Percentiles rank a stretch among this genome's conserved stretches.
Conservation (phyloP, 75 land plant species). For the Selaginella tamariscina region DNA sequence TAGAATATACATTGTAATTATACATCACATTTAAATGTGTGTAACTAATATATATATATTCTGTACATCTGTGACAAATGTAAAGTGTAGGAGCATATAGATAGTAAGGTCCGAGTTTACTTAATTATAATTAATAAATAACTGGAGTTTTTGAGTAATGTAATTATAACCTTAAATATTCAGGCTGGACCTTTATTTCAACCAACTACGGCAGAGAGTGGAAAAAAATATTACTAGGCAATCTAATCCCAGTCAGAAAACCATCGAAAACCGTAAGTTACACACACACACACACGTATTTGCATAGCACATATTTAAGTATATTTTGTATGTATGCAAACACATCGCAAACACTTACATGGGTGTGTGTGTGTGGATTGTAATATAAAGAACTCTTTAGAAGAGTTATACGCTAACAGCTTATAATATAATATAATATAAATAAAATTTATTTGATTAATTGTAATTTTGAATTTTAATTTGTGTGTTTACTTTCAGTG, state of each 20-base stretch:
- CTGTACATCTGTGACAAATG: too few species aligned
- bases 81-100: too few species aligned
- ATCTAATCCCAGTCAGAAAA: constrained; percentile 6
- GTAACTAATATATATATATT: too few species aligned
- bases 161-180: neutral
- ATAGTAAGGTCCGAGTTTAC: too few species aligned
- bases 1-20: too few species aligned
- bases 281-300: neutral
- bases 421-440: neutral
- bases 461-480: neutral
- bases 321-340: neutral
- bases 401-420: too few species aligned
- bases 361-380: neutral
- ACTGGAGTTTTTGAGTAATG: neutral
- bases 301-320: neutral
- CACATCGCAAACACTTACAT: neutral
- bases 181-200: constrained; percentile 29
- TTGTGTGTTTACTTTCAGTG: constrained; percentile 15
- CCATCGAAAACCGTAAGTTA: constrained; percentile 21
- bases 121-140: too few species aligned
- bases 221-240: constrained; percentile 20
- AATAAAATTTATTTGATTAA: neutral
- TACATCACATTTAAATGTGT: too few species aligned
- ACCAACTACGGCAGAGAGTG: constrained; percentile 23
- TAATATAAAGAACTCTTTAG: too few species aligned